phyloP scores from a whole-genome alignment of 495 filamentous ascomycete species.

The Penicillium arizonense region DNA sequence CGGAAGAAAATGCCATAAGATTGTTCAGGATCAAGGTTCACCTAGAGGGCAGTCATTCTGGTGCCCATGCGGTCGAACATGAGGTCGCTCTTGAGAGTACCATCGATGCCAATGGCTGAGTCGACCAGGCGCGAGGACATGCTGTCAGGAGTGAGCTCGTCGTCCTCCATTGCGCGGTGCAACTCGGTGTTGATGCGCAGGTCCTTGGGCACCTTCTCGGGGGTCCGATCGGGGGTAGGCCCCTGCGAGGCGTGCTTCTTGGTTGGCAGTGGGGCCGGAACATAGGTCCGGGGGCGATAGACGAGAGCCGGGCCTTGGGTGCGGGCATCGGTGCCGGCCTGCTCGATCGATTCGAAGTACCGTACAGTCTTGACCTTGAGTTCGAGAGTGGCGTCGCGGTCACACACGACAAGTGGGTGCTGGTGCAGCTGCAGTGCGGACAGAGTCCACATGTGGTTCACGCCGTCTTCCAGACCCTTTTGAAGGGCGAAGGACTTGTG shows the following conservation, averaged over 20 bases:
- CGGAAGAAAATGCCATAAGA: neutral
- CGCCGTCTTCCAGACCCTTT: constrained; percentile 74
- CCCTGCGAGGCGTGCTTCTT: constrained; percentile 26
- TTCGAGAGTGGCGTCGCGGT: constrained; percentile 82
- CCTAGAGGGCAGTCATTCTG: constrained; percentile 33
- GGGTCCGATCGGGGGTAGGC: constrained; percentile 26
- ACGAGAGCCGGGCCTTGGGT: constrained; percentile 55
- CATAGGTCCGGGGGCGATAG: constrained; percentile 41
- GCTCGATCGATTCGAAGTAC: constrained; percentile 60
- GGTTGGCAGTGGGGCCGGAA: constrained; percentile 31
- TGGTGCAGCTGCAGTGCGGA: constrained; percentile 78
- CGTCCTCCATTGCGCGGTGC: constrained; percentile 37
- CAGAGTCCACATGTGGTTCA: constrained; percentile 90
- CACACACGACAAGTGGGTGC: constrained; percentile 76
- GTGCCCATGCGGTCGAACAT: constrained; percentile 44
- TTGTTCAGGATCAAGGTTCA: neutral
- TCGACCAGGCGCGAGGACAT: constrained; percentile 66
- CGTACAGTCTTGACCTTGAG: constrained; percentile 85
- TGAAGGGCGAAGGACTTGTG: constrained; percentile 81
- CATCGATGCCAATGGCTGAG: constrained; percentile 47
- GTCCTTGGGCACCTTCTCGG: constrained; percentile 39
- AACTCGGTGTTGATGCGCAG: constrained; percentile 47
- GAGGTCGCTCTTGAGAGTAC: constrained; percentile 38
- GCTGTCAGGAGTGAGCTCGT: constrained; percentile 63
- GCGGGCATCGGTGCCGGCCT: constrained; percentile 55